Percentiles rank a stretch among this genome's conserved stretches.
These are phyloP conservation scores for Nemophila menziesii DNA, from an alignment of 257 asterid genomes.

Conservation along the genomic window DNA sequence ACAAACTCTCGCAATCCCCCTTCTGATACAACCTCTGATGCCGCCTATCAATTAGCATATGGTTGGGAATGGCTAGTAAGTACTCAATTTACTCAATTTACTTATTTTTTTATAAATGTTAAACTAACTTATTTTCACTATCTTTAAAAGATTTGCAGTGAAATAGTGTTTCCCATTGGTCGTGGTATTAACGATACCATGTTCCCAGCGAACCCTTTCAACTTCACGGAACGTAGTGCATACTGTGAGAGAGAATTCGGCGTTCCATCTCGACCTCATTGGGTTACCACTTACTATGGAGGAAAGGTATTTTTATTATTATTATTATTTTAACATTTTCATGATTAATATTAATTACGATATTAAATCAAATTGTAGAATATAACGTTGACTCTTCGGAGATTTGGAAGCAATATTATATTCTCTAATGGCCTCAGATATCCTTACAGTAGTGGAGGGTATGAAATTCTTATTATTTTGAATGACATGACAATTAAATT, in stretches of 20 bases:
- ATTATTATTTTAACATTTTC: background rate
- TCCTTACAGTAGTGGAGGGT: constrained; percentile 46
- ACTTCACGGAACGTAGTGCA: constrained; percentile 1
- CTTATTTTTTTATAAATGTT: background rate
- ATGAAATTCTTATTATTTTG: background rate
- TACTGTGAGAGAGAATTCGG: constrained; percentile 15
- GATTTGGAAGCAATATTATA: constrained; percentile 34
- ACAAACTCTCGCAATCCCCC: constrained; percentile 5
- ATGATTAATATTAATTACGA: background rate
- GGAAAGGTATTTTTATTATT: constrained; percentile 20
- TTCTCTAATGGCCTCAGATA: constrained; percentile 40
- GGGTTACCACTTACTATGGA: constrained; percentile 38
- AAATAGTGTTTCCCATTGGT: constrained; percentile 31
- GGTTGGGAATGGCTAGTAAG: constrained; percentile 79
- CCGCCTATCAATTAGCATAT: too few relatives aligned
- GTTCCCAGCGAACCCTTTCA: constrained; percentile 24
- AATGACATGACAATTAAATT: background rate
- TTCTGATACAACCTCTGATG: constrained; percentile 15
- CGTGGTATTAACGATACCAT: constrained; percentile 22
- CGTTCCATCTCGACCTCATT: constrained; percentile 32
- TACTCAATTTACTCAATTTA: background rate
- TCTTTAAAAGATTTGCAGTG: constrained; percentile 24
- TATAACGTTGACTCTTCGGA: constrained; percentile 26
- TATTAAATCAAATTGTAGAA: constrained; percentile 17
- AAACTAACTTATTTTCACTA: background rate